Conservation (phyloP, 495 filamentous ascomycete genomes). For the Talaromyces adpressus region DNA sequence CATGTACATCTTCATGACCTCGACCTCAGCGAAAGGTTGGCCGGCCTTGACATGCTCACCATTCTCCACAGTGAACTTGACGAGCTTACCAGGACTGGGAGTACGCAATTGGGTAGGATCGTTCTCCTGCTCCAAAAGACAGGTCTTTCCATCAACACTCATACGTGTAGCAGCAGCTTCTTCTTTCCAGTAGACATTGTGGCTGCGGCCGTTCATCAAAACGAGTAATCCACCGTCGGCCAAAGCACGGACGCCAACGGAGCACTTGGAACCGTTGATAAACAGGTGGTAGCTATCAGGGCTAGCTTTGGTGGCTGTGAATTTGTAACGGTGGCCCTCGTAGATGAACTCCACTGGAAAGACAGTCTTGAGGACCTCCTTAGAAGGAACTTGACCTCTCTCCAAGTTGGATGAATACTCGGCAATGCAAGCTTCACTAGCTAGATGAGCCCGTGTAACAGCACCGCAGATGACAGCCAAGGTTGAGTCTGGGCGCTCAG, state of each 20-base stretch:
- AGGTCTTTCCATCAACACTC: constrained; percentile 96
- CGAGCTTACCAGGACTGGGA: constrained; percentile 93
- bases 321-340: constrained; percentile 92
- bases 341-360: constrained; percentile 99
- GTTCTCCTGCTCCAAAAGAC: constrained; percentile 96
- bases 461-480: constrained; percentile 90
- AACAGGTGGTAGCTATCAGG: constrained; percentile 95
- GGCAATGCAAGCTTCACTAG: constrained; percentile 76
- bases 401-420: constrained; percentile 88
- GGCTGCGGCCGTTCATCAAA: constrained; percentile 79
- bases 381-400: constrained; percentile 93
- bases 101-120: constrained; percentile 95
- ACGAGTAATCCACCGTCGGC: constrained; percentile 93
- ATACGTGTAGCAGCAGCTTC: constrained; percentile 92
- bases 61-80: constrained; percentile 97
- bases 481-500: constrained; percentile 88
- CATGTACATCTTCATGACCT: constrained; percentile 99
- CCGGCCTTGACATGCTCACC: constrained; percentile 91
- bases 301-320: constrained; percentile 91
- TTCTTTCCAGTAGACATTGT: constrained; percentile 99
- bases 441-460: constrained; percentile 88
- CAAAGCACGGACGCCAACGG: constrained; percentile 85
- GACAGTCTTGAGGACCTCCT: constrained; percentile 95
- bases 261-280: constrained; percentile 97
- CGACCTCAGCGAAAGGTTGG: constrained; percentile 92